Conservation (phyloP, 2,329 filamentous ascomycete genomes). For the Knufia petricola region DNA sequence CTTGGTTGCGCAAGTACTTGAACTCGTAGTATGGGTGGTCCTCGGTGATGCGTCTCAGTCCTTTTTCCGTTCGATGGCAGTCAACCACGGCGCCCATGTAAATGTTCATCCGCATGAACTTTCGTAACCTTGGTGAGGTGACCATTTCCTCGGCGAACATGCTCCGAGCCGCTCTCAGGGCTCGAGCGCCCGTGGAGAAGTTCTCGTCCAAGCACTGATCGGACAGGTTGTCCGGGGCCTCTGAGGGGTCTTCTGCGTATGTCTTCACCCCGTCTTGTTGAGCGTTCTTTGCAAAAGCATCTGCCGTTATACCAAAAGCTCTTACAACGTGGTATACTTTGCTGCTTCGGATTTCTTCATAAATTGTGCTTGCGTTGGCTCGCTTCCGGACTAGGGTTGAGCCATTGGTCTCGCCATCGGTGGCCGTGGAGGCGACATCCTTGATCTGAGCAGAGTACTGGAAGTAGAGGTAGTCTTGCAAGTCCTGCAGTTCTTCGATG, state of each 20-base stretch:
- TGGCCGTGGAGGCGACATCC: conserved; percentile 58
- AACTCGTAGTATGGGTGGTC: conserved; percentile 95
- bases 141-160: conserved; percentile 89
- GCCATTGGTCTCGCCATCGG: conserved; percentile 45
- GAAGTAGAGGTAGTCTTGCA: conserved; percentile 95
- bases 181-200: conserved; percentile 64
- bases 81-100: conserved; percentile 78
- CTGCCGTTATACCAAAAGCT: conserved; percentile 81
- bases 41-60: conserved; percentile 84
- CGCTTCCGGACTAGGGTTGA: conserved; percentile 68
- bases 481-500: conserved; percentile 91
- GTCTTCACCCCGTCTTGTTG: conserved; percentile 67
- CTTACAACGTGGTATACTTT: conserved; percentile 74
- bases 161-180: conserved; percentile 68
- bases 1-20: conserved; percentile 89
- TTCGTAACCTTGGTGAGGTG: conserved; percentile 78
- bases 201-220: conserved; percentile 64
- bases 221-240: conserved; percentile 75
- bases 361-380: conserved; percentile 68
- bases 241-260: conserved; percentile 73
- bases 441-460: conserved; percentile 77
- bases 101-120: conserved; percentile 71
- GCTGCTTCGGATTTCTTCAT: conserved; percentile 73
- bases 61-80: conserved; percentile 87
- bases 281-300: conserved; percentile 79